Evolutionary conservation across 2,329 filamentous ascomycete genomes (phyloP), one percentile per base, ranked within the genome.

Genomic region (Penicillium psychrosexuale): DNA sequence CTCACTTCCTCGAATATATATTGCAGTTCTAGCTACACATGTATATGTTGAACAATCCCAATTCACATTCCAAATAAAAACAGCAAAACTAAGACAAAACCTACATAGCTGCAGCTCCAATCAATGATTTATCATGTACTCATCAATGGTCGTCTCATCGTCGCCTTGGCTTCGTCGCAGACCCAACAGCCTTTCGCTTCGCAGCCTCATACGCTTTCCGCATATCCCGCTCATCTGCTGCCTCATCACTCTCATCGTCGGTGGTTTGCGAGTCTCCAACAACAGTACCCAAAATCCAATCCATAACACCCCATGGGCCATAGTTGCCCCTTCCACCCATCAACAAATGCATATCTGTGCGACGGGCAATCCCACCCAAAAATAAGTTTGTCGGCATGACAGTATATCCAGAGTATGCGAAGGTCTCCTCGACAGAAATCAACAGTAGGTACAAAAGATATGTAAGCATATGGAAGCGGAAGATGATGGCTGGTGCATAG

Each of bases 381-480:
- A 86, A 77, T 61, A 85, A 82, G 8, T 75, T 80, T 2, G 81
- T 82, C 3, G 83, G 82, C 51, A 85, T 72, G 1, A 80, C 72
- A 2, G 78, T 80, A 69, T 86, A 86, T 1, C 83, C 84, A 1
- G 80, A 84, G 66, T 82, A 83, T 1, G 82, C 77, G 59, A 85
- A 83, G 0, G 82, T 77, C 57, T 85, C 83, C 61, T 86, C 82
- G 0, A 86, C 66, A n/a, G 81, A 84, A 53, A 82, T 73, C 22
- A 83, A 55, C 0, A 76, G 71, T 17, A 84, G 68, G 53, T 84
- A 80, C 28, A 84, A 59, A 38, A 84, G 72, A 70, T 81, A 86
- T 3, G 82, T 84, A 54, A 85, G 72, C 48, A 85, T 78, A 67
- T 86, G 84, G 71, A 84, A 83, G 53, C 83, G 81, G 65, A 84